Conservation (phyloP, 2,329 filamentous ascomycete genomes). For the Microsporum audouinii region DNA sequence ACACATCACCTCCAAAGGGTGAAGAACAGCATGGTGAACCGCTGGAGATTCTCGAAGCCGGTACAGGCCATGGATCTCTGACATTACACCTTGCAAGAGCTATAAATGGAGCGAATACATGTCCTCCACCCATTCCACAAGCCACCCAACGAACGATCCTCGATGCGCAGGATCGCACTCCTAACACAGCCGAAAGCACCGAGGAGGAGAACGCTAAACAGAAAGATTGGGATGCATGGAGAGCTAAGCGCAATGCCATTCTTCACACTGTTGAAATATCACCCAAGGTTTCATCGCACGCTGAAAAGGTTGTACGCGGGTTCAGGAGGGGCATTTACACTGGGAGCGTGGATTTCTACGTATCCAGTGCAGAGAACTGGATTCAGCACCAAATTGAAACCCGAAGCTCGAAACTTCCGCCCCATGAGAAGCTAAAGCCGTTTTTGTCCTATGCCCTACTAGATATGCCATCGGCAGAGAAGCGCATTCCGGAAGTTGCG, state of each 20-base stretch:
- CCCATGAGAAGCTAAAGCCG: slow-evolving; percentile 29
- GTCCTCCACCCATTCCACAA: slow-evolving; percentile 35
- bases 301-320: slow-evolving; percentile 51
- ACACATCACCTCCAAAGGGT: slow-evolving; percentile 39
- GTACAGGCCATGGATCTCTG: slow-evolving; percentile 71
- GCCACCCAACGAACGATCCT: slow-evolving; percentile 18
- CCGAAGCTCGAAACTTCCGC: slow-evolving; percentile 20
- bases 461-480: slow-evolving; percentile 56
- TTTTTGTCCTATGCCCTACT: slow-evolving; percentile 63
- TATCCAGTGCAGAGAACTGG: slow-evolving; percentile 55
- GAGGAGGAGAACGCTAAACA: slow-evolving; percentile 21
- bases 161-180: slow-evolving; percentile 13
- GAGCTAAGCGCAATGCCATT: slow-evolving; percentile 50
- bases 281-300: slow-evolving; percentile 50
- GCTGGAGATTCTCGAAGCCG: slow-evolving; percentile 70
- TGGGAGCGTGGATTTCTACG: slow-evolving; percentile 61
- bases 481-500: slow-evolving; percentile 35
- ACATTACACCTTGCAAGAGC: slow-evolving; percentile 65
- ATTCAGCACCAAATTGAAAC: slow-evolving; percentile 41
- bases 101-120: slow-evolving; percentile 60
- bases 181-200: slow-evolving; percentile 13
- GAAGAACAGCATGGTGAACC: slow-evolving; percentile 28
- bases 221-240: slow-evolving; percentile 37
- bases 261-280: slow-evolving; percentile 63
- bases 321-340: slow-evolving; percentile 62